Evolutionary conservation across 208 protist genomes (phyloP), one percentile per base, ranked within the genome.

Genomic region (Crithidia fasciculata): DNA sequence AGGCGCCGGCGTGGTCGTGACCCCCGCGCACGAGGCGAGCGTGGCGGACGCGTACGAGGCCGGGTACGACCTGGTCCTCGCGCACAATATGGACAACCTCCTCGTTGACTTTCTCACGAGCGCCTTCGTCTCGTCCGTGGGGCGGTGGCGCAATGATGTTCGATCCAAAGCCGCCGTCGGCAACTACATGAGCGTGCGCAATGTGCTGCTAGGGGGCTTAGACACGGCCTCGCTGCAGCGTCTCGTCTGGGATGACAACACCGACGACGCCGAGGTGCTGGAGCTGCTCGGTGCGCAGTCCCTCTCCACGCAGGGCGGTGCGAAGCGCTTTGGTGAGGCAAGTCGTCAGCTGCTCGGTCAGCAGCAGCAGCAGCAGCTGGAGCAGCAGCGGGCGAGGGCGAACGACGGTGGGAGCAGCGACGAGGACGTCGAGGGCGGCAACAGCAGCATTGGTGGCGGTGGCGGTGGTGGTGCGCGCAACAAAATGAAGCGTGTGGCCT

Each of bases 11-110:
- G 72, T 82, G 40, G 76, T 95, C 4, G 52, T 91, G 13, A 75
- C 74, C 19, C 89, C 92, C 2, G 52, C 78, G 69, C 74, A 91
- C 57, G 54, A 74, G 12, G 81, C 84, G 6, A 87, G 79, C 15
- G 57, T 88, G 15, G 74, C 76, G 44, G 86, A 81, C 41, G 92
- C 89, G 43, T 96, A 96, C 72, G 74, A 62, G n/a, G 54, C 67
- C 44, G 92, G 92, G 39, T 94, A 85, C 74, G 92, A 96, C 73
- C 83, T 96, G 19, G 92, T 92, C 6, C 58, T 96, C 8, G 73
- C 81, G 1, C 89, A 91, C 69, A 80, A 72, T 76, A 90, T 94
- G 80, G 92, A 96, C 54, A 81, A 94, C 65, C 72, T 82, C 3
- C 86, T 93, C n/a, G 87, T 93, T 2, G 83, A 91, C 39, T 90